phyloP scores from a whole-genome alignment of 495 filamentous ascomycete genomes.

The Neurospora africana region DNA sequence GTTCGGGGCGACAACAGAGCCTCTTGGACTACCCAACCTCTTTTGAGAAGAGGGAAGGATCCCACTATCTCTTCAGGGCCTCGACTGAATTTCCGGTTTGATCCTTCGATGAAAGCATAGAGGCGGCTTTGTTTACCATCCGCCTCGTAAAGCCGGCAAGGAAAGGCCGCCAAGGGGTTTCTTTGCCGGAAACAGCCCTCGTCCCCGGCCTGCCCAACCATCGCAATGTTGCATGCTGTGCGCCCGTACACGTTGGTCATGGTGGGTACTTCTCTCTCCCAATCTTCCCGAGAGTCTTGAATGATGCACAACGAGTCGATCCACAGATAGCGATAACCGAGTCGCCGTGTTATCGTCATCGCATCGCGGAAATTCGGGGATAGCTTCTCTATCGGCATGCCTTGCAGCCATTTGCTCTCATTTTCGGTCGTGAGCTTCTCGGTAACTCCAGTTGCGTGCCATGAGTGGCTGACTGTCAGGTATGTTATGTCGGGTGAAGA shows the following conservation, averaged over 20 bases:
- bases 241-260: background rate
- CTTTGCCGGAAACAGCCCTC: background rate
- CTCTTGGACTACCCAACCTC: background rate
- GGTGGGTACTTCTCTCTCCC: background rate
- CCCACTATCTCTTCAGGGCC: background rate
- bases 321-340: conserved; percentile 13
- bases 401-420: background rate
- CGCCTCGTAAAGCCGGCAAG: background rate
- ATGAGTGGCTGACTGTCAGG: background rate
- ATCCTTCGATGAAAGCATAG: background rate
- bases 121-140: background rate
- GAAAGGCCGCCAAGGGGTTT: background rate
- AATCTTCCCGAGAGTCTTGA: conserved; percentile 3
- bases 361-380: conserved; percentile 9
- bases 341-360: conserved; percentile 7
- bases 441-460: background rate
- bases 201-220: background rate
- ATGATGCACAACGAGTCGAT: conserved; percentile 18
- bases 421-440: background rate
- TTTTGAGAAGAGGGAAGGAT: background rate
- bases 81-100: background rate
- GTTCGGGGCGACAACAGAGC: background rate
- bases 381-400: background rate
- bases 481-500: background rate
- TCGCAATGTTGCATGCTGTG: background rate